Conservation (phyloP, 768 basidiomycete genomes). For the Pisolithus marmoratus region DNA sequence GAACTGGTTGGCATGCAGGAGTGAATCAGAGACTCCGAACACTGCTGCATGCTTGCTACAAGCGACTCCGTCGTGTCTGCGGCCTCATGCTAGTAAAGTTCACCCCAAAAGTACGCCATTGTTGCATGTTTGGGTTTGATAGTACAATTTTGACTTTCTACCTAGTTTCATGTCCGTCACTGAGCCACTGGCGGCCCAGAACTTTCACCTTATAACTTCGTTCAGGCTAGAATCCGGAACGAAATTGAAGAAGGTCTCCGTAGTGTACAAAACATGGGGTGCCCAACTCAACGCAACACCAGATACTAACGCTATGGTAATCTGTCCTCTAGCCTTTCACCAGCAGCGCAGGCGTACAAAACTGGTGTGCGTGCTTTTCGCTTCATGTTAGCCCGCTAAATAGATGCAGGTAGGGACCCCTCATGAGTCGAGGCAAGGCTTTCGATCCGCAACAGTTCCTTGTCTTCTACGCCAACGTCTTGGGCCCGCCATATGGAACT, state of each 20-base stretch:
- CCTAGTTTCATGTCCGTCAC: constrained; percentile 18
- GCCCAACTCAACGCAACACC: no score
- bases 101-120: no score
- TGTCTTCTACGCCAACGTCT: constrained; percentile 89
- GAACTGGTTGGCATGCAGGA: no score
- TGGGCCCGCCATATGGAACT: constrained; percentile 94
- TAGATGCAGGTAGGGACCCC: no score
- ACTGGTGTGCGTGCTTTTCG: constrained; percentile 77
- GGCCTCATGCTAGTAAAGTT: no score
- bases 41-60: no score
- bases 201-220: constrained; percentile 51
- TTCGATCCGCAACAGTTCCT: constrained; percentile 88
- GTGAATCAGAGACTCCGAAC: no score
- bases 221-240: constrained; percentile 84
- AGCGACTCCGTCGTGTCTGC: no score
- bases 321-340: constrained; percentile 98
- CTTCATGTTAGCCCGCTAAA: no score
- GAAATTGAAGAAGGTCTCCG: constrained; percentile 66
- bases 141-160: no score
- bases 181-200: constrained; percentile 42
- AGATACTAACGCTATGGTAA: no score
- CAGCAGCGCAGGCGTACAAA: constrained; percentile 92
- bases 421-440: constrained; percentile 88
- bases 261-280: constrained; percentile 99
- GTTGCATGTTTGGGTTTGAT: no score